Base-by-base conservation (phyloP, 768 basidiomycete species). In the Mycena capillaripes region DNA sequence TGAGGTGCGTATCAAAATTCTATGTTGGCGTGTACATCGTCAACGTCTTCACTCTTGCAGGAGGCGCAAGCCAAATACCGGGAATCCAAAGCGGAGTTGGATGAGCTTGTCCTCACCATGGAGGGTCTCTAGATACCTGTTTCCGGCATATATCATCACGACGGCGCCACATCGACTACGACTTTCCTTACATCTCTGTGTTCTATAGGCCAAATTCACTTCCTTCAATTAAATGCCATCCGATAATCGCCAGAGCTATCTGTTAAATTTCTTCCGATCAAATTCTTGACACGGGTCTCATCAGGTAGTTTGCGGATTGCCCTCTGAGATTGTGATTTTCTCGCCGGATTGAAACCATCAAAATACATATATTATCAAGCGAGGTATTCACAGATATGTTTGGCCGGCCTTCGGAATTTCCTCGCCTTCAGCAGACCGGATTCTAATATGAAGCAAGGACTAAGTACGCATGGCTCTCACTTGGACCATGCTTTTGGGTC, bases 21-120 rank as follows among this genome's bases (percentile, higher is more conserved):
- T 27, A 9, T 21, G 23, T 6, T 53, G 21, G 40, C 17, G 1
- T 40, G 2, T 32, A 1, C 7, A 27, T 34, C 27, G 29, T 34
- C 57, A 19, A 46, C 32, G 17, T 29, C 52, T 19, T 23, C n/a
- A 2, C 11, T 25, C 71, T 40, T 72, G 71, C 81, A 96, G 95
- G 95, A 97, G 76, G 85, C 87, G 71, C 77, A 88, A 72, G 84
- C 78, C 71, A 96, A 97, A 81, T 94, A 92, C 86, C 86, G 87
- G 80, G 75, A 87, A 61, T 90, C 94, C 50, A 92, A 98, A 83
- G 81, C 81, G 44, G 97, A 98, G 73, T 85, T 99, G 81, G 93
- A 95, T 77, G 95, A 96, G 66, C 90, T 98, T 72, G 91, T 92
- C 70, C 77, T 84, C 67, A 89, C 83, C 82, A 95, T 97, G 95